Evolutionary conservation across 768 basidiomycete genomes (phyloP).

Genomic region (Sporobolomyces pararoseus): DNA sequence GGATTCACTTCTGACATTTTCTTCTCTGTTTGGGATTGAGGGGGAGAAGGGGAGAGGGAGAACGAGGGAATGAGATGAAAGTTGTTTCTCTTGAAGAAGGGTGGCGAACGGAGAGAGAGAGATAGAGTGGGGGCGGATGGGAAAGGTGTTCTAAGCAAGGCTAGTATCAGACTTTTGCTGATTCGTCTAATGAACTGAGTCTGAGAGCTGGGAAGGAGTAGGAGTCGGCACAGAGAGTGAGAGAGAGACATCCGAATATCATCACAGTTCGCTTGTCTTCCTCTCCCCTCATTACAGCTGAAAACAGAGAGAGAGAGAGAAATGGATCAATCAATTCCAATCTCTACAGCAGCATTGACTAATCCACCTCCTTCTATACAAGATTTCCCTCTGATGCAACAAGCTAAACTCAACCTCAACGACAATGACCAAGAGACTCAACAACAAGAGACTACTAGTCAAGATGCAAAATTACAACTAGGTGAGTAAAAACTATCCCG

Average conservation of each 20-base stretch:
- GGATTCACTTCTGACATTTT: slow-evolving; percentile 15
- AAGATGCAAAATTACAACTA: slow-evolving; percentile 29
- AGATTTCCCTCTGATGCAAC: slow-evolving; percentile 8
- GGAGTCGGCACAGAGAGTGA: too few species aligned
- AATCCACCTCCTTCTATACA: slow-evolving; percentile 11
- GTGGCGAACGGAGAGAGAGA: background rate
- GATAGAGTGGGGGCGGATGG: too few species aligned
- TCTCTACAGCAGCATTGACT: slow-evolving; percentile 11
- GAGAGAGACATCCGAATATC: background rate
- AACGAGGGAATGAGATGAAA: background rate
- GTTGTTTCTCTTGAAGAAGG: too few species aligned
- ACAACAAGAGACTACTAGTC: too few species aligned
- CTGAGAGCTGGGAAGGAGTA: too few species aligned
- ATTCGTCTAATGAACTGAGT: too few species aligned
- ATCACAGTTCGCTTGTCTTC: background rate
- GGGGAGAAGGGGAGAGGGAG: background rate
- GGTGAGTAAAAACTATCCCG: slow-evolving; percentile 23
- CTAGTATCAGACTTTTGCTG: too few species aligned
- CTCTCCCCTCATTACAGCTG: background rate
- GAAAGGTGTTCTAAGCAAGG: too few species aligned
- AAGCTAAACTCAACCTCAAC: slow-evolving; percentile 8
- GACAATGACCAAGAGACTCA: too few species aligned
- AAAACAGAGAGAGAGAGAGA: too few species aligned
- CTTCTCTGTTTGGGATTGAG: background rate
- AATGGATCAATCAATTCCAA: slow-evolving; percentile 28